Base-by-base conservation (phyloP, 371 early-diverging fungal genomes). In the Actinomortierella ambigua region DNA sequence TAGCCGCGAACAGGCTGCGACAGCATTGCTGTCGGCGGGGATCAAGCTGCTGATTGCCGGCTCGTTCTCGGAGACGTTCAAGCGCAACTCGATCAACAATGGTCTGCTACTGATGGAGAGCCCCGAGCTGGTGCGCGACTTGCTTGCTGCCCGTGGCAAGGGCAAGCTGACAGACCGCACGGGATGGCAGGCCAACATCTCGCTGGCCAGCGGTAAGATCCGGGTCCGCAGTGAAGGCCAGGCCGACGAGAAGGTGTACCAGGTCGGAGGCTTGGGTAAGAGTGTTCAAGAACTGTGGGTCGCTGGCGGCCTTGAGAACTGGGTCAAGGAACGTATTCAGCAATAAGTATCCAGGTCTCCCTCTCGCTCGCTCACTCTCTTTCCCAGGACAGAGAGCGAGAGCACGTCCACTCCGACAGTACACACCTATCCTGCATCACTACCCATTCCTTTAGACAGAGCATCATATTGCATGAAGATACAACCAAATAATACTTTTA, bases 11-110 rank as follows among this genome's bases (percentile, higher is more conserved):
- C 97, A 98, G 77, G 98, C 98, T 0, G 97, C 98, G 3, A 98
- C 98, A 0, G 94, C 95, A 7, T 83, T 98, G 40, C 80, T 90
- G 62, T 87, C 93, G n/a, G 87, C 92, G 15, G 93, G 93, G 41
- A 85, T 98, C 63, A 84, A 84, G 28, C 77, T 93, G 55, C 87
- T 96, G 55, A 79, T 98, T 27, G 94, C 95, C 42, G 95, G 92
- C 1, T 93, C 94, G 14, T 93, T 93, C 63, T 92, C 92, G 17
- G 97, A 98, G 70, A 98, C 93, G 1, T 98, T 93, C 78, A 98
- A 96, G 83, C 90, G 98, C 52, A 98, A 98, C 62, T 95, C 96
- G 18, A 90, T 98, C 71, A 98, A 98, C 83, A 98, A 98, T 75
- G 97, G 95, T 4, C 81, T 98, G 15, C 73, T 95, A 40, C 84